These are phyloP conservation scores for Chenopodium suecicum DNA, from an alignment of 148 eudicot species.

Conservation along the genomic window DNA sequence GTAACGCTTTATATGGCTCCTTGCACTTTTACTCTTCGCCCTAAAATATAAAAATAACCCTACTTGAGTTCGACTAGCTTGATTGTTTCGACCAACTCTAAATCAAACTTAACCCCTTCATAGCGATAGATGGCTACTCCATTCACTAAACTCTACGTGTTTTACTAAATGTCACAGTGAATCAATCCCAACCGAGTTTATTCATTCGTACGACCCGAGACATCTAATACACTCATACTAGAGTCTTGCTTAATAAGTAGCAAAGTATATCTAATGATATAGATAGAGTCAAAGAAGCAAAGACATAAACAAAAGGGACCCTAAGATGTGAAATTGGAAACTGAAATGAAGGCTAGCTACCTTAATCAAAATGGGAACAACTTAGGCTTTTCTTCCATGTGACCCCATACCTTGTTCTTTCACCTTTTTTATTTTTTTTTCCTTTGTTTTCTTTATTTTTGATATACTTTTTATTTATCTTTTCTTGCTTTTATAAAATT, in stretches of 20 bases:
- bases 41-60: no score
- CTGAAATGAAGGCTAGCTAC: background rate
- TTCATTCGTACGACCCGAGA: background rate
- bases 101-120: no score
- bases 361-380: slow-evolving; percentile 3
- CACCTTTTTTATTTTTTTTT: background rate
- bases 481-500: background rate
- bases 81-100: no score
- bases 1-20: no score
- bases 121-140: no score
- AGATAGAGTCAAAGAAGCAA: background rate
- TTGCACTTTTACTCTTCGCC: no score
- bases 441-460: background rate
- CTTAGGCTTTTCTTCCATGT: slow-evolving; percentile 13
- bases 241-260: background rate
- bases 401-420: slow-evolving; percentile 21
- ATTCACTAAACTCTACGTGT: no score
- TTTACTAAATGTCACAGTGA: no score
- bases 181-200: background rate
- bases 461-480: background rate
- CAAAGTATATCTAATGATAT: background rate
- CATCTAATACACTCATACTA: background rate
- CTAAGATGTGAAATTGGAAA: background rate
- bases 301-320: slow-evolving; percentile 6
- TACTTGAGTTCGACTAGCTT: no score